phyloP scores from a whole-genome alignment of 352 stramenopile species.

The Globisporangium radiosum region DNA sequence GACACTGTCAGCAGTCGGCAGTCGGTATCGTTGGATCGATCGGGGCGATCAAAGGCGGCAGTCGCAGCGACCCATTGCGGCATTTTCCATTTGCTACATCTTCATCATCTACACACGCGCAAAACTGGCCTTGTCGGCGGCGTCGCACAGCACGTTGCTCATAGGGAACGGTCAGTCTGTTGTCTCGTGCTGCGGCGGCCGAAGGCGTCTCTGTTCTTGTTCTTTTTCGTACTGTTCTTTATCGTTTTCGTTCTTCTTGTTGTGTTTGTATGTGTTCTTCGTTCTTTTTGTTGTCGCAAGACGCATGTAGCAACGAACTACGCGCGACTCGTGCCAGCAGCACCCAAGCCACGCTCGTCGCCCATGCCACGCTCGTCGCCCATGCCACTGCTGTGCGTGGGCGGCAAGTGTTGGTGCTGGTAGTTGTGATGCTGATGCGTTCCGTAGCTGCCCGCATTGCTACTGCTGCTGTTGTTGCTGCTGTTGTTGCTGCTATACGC shows the following conservation, averaged over 20 bases:
- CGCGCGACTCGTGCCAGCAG: conserved; percentile 29
- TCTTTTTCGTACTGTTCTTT: conserved; percentile 12
- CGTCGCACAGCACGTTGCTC: conserved; percentile 3
- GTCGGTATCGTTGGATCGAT: too few species aligned
- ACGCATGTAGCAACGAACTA: conserved; percentile 20
- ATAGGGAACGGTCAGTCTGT: too few species aligned
- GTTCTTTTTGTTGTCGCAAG: too few species aligned
- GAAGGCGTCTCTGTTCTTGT: conserved; percentile 11
- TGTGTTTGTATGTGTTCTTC: too few species aligned
- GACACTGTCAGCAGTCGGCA: too few species aligned
- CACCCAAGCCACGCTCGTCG: conserved; percentile 23
- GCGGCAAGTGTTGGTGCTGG: conserved; percentile 27
- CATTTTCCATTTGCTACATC: conserved; percentile 28
- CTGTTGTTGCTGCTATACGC: neutral
- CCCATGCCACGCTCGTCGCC: conserved; percentile 26
- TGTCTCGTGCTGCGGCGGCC: too few species aligned
- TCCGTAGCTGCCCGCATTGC: conserved; percentile 4
- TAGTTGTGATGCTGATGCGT: conserved; percentile 19
- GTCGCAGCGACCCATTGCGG: too few species aligned
- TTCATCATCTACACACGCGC: conserved; percentile 54
- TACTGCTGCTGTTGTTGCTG: neutral
- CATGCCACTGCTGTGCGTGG: conserved; percentile 20
- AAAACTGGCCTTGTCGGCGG: conserved; percentile 35
- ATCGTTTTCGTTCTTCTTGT: conserved; percentile 3
- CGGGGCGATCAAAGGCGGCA: too few species aligned